Conservation (phyloP, 441 rosid genomes). For the Flueggea neowawraea region DNA sequence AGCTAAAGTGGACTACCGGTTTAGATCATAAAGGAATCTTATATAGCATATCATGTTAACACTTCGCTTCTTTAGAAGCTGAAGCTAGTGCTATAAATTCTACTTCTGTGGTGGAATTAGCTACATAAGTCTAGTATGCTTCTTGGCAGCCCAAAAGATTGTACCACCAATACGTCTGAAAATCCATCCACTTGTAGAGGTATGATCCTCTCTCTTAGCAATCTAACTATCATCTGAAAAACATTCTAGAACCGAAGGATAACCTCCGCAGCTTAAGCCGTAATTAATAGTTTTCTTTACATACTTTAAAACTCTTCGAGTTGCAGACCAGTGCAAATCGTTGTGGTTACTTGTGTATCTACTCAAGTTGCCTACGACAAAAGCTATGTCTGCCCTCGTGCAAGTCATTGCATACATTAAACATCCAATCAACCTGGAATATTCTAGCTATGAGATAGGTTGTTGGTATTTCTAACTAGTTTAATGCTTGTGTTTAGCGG, state of each 20-base stretch:
- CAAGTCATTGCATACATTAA: not conserved
- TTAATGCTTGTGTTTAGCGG: too few relatives aligned
- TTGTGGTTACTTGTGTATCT: not conserved
- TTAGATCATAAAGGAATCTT: not conserved
- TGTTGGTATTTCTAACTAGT: not conserved
- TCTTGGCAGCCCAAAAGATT: not conserved
- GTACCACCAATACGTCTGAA: not conserved
- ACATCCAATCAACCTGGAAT: not conserved
- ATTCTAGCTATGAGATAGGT: not conserved
- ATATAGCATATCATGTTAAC: not conserved
- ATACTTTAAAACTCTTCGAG: not conserved
- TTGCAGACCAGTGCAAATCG: not conserved
- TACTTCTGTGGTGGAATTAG: not conserved
- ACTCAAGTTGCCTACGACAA: not conserved
- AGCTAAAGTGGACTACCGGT: not conserved
- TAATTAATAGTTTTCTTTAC: not conserved
- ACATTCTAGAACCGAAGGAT: not conserved
- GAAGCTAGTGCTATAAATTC: not conserved
- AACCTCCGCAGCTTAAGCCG: not conserved
- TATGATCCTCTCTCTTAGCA: not conserved
- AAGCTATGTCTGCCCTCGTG: not conserved
- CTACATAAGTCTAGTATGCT: not conserved
- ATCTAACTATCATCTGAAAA: not conserved
- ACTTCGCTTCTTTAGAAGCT: not conserved
- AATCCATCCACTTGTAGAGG: not conserved